Conservation (phyloP, 345 rosid species). For the Excoecaria cochinchinensis region DNA sequence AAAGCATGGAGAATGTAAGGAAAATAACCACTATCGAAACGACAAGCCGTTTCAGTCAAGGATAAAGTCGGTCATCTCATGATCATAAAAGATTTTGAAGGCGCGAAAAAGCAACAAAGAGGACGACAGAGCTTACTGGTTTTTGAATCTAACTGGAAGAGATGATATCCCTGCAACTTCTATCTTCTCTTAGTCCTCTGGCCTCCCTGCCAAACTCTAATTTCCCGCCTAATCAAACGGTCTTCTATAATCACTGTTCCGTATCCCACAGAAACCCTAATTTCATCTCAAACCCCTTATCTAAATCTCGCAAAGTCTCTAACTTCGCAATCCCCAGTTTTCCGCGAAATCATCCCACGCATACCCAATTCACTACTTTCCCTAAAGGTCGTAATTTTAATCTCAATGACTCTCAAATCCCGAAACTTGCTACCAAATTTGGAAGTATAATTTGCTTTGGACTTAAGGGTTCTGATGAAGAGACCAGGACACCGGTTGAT, state of each 20-base stretch:
- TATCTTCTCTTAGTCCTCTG: constrained; percentile 19
- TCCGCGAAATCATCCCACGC: constrained; percentile 4
- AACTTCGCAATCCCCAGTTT: constrained; percentile 13
- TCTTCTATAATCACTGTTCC: background rate
- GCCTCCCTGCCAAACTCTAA: constrained; percentile 31
- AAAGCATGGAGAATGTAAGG: no score
- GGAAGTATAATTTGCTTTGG: constrained; percentile 33
- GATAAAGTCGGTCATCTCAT: no score
- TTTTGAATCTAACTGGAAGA: background rate
- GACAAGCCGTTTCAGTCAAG: background rate
- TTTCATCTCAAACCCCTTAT: background rate
- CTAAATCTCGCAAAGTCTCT: constrained; percentile 19
- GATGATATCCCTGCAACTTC: constrained; percentile 38
- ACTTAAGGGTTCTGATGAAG: constrained; percentile 53
- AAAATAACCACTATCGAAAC: background rate
- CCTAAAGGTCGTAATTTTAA: constrained; percentile 11
- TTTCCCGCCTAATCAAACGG: constrained; percentile 4
- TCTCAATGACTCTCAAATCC: constrained; percentile 11
- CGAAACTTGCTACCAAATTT: constrained; percentile 18
- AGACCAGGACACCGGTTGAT: constrained; percentile 38
- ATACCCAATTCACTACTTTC: constrained; percentile 11
- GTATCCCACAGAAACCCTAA: constrained; percentile 3
- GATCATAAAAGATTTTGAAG: no score
- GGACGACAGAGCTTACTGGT: background rate
- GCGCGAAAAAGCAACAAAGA: background rate